Base-by-base conservation (phyloP, 805 yeast species). In the Wickerhamomyces pijperi region DNA sequence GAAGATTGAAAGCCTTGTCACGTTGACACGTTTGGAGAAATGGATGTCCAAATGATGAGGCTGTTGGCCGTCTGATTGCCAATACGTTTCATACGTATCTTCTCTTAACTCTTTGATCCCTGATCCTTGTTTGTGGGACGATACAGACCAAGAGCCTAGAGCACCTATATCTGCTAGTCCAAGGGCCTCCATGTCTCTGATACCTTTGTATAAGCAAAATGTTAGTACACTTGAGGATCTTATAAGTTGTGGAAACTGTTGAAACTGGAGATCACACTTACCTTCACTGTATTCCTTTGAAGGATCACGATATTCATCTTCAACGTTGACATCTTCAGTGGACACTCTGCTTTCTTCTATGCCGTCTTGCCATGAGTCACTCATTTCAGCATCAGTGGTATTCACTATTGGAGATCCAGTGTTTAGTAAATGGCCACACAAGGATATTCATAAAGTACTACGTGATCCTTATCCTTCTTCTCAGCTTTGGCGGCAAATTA, bases 31-130 rank as follows among this genome's bases (percentile, higher is more conserved):
- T 51, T 82, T 87, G 23, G 87, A 68, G 57, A 92, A 92, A 51
- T 77, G 87, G 2, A 86, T 72, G 36, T 82, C 82, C 5, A 92
- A 64, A 20, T 63, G 66, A 60, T 92, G 99, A 0, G 97, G 98
- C 49, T 81, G 85, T 12, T 72, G 68, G 0, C 97, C 98, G 54
- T 92, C 98, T 35, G 94, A 81, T 58, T 92, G 98, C 99, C 99
- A 92, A 56, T 68, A 90, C 1, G 77, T 61, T 21, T 70, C 67
- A 0, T 90, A 82, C 4, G 77, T 68, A 48, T 81, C 87, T 38
- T 83, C 84, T 23, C 92, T 63, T 6, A 90, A 64, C 49, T 79
- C 79, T n/a, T 62, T 62, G 17, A 85, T 68, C 0, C 92, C 92
- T 48, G 66, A 77, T 0, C 86, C 92, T 9, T 70, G 70, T 50